Conservation (phyloP, 257 asterid genomes). For the Pogostemon cablin region DNA sequence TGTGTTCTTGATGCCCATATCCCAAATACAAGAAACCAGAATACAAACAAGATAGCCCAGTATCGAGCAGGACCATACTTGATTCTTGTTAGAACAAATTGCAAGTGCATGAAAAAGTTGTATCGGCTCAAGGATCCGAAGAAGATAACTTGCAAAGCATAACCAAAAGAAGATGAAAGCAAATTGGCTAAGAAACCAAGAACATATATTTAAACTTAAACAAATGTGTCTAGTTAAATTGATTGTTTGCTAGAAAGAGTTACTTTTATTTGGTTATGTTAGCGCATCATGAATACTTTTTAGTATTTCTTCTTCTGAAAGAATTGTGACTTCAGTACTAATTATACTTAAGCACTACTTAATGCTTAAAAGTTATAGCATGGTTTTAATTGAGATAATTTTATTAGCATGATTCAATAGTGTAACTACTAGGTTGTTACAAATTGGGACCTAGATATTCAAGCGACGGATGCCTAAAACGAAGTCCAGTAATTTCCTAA, state of each 20-base stretch:
- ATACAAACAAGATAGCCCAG: slow-evolving; percentile 92
- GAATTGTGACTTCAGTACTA: not conserved
- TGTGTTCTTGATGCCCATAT: slow-evolving; percentile 97
- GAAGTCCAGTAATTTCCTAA: not conserved
- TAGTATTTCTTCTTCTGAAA: no score
- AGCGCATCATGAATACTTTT: not conserved
- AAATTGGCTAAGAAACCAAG: slow-evolving; percentile 3
- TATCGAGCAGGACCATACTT: slow-evolving; percentile 97
- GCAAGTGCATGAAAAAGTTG: slow-evolving; percentile 36
- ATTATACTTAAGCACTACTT: not conserved
- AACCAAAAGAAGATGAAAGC: not conserved
- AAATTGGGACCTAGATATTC: slow-evolving; percentile 4
- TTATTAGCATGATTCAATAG: not conserved
- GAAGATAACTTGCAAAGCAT: slow-evolving; percentile 6
- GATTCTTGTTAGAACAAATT: slow-evolving; percentile 91
- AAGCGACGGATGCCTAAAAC: slow-evolving; percentile 3
- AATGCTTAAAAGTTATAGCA: not conserved
- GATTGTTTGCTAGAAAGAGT: no score
- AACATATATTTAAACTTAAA: not conserved
- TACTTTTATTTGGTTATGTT: not conserved
- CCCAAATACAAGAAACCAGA: slow-evolving; percentile 95
- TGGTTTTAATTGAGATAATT: not conserved
- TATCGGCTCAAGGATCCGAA: slow-evolving; percentile 29
- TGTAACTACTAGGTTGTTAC: not conserved
- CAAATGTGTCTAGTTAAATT: no score